A percentile compares a stretch with the other conserved stretches of the same genome.
These are phyloP conservation scores for Fusarium verrucosum DNA, from an alignment of 2,329 filamentous ascomycete genomes.

Conservation along the genomic window DNA sequence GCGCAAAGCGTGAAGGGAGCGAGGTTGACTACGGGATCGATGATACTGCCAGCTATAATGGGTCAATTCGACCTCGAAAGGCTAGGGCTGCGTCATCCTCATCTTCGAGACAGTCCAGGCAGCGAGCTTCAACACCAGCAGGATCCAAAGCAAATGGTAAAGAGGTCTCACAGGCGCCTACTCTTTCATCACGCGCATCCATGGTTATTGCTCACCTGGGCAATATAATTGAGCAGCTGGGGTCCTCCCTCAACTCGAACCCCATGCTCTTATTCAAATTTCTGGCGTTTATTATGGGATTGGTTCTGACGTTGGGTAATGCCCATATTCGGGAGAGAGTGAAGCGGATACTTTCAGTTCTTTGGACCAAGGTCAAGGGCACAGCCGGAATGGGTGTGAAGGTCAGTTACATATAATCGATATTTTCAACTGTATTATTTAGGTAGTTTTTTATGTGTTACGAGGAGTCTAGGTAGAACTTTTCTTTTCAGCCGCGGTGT, in stretches of 20 bases:
- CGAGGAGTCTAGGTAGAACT: constrained; percentile 42
- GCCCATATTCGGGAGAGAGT: constrained; percentile 79
- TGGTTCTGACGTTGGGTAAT: constrained; percentile 79
- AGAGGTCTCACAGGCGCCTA: constrained; percentile 45
- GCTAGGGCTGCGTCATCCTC: constrained; percentile 46
- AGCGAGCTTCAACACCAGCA: constrained; percentile 31
- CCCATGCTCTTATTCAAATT: constrained; percentile 68
- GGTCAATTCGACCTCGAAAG: constrained; percentile 49
- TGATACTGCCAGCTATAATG: constrained; percentile 54
- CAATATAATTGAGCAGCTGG: constrained; percentile 61
- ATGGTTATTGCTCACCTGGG: constrained; percentile 64
- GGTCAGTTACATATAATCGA: constrained; percentile 85
- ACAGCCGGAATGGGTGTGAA: constrained; percentile 97
- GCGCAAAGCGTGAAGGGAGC: constrained; percentile 59
- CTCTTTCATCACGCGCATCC: constrained; percentile 59
- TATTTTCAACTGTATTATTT: constrained; percentile 40
- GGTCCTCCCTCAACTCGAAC: constrained; percentile 62
- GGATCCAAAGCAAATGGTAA: constrained; percentile 42
- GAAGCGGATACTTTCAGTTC: constrained; percentile 70
- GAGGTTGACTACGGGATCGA: constrained; percentile 78
- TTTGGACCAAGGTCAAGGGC: constrained; percentile 82
- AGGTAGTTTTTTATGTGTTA: constrained; percentile 41
- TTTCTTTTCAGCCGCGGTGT: constrained; percentile 27
- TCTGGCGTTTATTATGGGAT: constrained; percentile 80
- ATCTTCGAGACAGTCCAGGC: constrained; percentile 46